phyloP scores from a whole-genome alignment of 148 eudicot genomes.

The Pouteria glomerata region DNA sequence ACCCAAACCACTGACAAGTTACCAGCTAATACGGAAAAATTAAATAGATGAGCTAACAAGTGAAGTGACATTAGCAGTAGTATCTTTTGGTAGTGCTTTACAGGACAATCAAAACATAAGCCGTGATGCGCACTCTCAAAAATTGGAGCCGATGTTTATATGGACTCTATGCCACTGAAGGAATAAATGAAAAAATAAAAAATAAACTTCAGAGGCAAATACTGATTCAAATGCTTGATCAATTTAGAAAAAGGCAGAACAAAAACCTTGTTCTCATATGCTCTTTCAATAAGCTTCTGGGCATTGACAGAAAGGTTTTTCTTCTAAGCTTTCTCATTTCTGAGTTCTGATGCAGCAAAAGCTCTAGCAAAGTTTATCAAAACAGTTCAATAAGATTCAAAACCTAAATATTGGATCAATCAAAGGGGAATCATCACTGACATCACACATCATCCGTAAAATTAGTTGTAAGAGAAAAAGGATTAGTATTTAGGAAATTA shows the following conservation, averaged over 20 bases:
- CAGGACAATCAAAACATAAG: background rate
- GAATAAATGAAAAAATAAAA: background rate
- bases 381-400: background rate
- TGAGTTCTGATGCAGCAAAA: background rate
- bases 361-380: background rate
- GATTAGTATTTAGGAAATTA: background rate
- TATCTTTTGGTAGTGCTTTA: background rate
- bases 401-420: background rate
- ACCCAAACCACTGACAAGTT: background rate
- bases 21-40: background rate
- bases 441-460: background rate
- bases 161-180: background rate
- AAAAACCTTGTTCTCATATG: background rate
- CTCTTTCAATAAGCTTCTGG: background rate
- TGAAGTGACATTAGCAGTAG: background rate
- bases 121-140: background rate
- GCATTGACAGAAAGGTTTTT: background rate
- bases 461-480: background rate
- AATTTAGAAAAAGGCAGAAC: background rate
- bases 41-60: background rate
- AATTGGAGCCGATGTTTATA: background rate
- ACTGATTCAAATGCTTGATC: background rate
- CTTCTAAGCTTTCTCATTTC: background rate
- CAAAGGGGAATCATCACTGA: background rate
- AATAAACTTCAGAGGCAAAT: background rate